Evolutionary conservation across 768 basidiomycete genomes (phyloP), one percentile per base, ranked within the genome.

Genomic region (Tulasnella sp.): DNA sequence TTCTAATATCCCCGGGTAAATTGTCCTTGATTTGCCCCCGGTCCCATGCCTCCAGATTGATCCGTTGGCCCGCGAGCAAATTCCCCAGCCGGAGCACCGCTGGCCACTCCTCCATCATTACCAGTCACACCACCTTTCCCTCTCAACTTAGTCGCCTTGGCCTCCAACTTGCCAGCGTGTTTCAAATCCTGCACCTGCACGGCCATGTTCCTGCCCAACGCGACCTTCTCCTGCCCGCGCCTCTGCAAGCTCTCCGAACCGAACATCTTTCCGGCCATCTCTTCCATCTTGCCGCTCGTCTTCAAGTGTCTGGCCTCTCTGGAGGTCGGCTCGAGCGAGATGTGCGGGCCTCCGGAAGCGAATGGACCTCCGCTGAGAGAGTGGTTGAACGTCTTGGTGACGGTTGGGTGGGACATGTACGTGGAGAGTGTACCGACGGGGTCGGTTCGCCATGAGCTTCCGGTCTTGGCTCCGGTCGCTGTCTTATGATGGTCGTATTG

Each of bases 171-270:
- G 4, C 61, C 32, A 26, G 61, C 61, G 11, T 35, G 29, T 29
- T 67, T 67, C 61, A 67, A 67, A 35, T 67, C 61, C 61, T 32
- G 15, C 26, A 67, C 61, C 29, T 67, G 61, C 61, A 67, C 61
- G 61, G 26, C 61, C 61, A 67, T 29, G 26, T 67, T 67, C 61
- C 32, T 67, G 11, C 61, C 61, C 5, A 29, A 6, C 29, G 32
- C 29, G 29, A 67, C 32, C 16, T 67, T 67, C 32, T 67, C 61
- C 61, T 67, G 29, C 61, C 61, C 61, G 26, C 61, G 26, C 29
- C 29, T 23, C 29, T 32, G 61, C 29, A 67, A 29, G 26, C 26
- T 67, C 61, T 67, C 61, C 29, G 61, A 67, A 15, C 61, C 61
- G 9, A 67, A 0, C 61, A 67, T 67, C 10, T 35, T 26, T 3